These are phyloP conservation scores for Megacollybia platyphylla DNA, from an alignment of 1,284 basidiomycete species.

Conservation along the genomic window DNA sequence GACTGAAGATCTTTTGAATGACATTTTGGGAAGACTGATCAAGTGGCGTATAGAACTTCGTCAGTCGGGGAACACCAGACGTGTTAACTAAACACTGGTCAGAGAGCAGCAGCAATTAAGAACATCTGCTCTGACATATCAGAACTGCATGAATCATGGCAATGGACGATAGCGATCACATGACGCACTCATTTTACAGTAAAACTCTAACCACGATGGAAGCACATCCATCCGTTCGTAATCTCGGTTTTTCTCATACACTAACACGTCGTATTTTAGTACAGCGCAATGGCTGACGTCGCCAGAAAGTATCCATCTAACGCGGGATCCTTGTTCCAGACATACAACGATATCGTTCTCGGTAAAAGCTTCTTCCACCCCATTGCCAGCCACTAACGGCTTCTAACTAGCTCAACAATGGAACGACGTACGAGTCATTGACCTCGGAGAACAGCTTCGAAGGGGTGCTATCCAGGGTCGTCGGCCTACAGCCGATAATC, in stretches of 20 bases:
- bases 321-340: slow-evolving; percentile 40
- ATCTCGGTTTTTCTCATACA: background rate
- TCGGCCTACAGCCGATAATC: slow-evolving; percentile 34
- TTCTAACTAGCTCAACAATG: slow-evolving; percentile 50
- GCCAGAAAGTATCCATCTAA: slow-evolving; percentile 38
- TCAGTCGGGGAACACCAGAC: slow-evolving; percentile 80
- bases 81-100: slow-evolving; percentile 56
- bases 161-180: background rate
- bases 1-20: slow-evolving; percentile 75
- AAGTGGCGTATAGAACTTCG: slow-evolving; percentile 91
- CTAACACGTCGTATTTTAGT: slow-evolving; percentile 12
- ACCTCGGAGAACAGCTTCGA: slow-evolving; percentile 34
- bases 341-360: slow-evolving; percentile 47
- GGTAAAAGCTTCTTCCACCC: slow-evolving; percentile 18
- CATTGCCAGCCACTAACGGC: background rate
- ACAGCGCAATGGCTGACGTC: slow-evolving; percentile 20
- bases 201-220: background rate
- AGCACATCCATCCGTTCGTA: background rate
- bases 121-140: slow-evolving; percentile 23
- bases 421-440: slow-evolving; percentile 47
- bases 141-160: slow-evolving; percentile 72
- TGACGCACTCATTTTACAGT: background rate
- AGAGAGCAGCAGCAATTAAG: slow-evolving; percentile 7
- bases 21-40: slow-evolving; percentile 65
- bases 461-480: slow-evolving; percentile 50